These are phyloP conservation scores for Lichtheimia hyalospora DNA, from an alignment of 371 early-diverging fungal genomes.

Conservation along the genomic window DNA sequence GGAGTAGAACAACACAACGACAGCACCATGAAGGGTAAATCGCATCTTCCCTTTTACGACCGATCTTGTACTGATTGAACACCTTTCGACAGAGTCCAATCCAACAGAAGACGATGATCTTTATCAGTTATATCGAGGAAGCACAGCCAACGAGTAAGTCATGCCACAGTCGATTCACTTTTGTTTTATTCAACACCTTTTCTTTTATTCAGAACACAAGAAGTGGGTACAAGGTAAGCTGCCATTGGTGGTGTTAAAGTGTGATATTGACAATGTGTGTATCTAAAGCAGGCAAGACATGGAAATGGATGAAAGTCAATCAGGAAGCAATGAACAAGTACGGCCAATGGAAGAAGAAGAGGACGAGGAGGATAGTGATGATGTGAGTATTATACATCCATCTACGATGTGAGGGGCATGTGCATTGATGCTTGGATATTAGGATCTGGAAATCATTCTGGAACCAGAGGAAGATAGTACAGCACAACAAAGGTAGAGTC, in stretches of 20 bases:
- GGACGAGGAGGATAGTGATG: conserved; percentile 49
- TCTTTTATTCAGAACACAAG: conserved; percentile 13
- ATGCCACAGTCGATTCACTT: neutral
- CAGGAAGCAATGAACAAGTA: conserved; percentile 26
- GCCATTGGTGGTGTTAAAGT: neutral
- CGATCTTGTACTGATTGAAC: neutral
- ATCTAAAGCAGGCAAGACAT: conserved; percentile 3
- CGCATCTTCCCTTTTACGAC: neutral
- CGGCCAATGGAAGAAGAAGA: conserved; percentile 31
- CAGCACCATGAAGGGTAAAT: neutral
- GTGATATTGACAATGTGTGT: neutral
- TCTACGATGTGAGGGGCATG: neutral
- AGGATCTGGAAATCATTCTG: conserved; percentile 72
- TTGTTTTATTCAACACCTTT: neutral
- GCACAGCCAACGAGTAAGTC: conserved; percentile 25
- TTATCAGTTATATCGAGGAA: conserved; percentile 19
- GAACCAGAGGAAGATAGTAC: conserved; percentile 49
- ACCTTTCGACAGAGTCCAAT: neutral
- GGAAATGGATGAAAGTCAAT: conserved; percentile 18
- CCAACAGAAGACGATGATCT: conserved; percentile 22
- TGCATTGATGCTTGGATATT: neutral
- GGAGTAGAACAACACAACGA: neutral
- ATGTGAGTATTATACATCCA: conserved; percentile 28
- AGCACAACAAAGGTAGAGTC: conserved; percentile 4
- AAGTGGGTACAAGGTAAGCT: conserved; percentile 10